Evolutionary conservation across 2,329 filamentous ascomycete species (phyloP).

Genomic region (Fusarium sp.): DNA sequence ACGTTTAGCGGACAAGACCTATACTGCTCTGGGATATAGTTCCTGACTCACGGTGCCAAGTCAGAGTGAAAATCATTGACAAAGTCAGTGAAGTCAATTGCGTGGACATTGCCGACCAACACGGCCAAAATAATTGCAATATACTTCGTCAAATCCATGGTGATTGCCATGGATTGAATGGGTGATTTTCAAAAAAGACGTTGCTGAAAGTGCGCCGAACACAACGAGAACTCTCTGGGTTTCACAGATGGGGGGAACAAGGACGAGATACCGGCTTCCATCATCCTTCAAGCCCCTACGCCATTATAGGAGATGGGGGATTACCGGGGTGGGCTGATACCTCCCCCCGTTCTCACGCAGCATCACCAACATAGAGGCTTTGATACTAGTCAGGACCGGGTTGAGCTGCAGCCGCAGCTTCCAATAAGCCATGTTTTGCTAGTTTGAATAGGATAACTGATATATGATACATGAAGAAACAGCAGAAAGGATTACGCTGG

Average conservation of each 20-base stretch:
- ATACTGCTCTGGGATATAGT: not conserved
- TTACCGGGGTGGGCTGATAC: not conserved
- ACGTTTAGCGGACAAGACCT: not conserved
- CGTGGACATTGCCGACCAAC: too few species aligned
- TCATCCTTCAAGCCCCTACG: not conserved
- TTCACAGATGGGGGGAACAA: rapidly evolving
- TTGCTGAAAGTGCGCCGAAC: not conserved
- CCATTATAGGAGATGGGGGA: not conserved
- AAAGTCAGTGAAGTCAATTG: not conserved
- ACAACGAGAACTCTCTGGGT: not conserved
- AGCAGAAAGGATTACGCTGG: not conserved
- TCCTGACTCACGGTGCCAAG: not conserved
- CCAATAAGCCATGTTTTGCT: not conserved
- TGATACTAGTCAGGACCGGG: not conserved
- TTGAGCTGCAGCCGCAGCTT: not conserved
- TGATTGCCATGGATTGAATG: not conserved
- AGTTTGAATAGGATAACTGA: not conserved
- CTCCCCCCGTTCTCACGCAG: not conserved
- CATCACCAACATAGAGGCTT: not conserved
- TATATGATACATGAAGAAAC: not conserved
- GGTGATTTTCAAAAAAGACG: not conserved
- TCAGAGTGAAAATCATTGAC: not conserved
- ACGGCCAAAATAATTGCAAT: not conserved
- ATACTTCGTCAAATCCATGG: not conserved
- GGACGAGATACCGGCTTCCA: not conserved